phyloP scores from a whole-genome alignment of 768 basidiomycete species.

The Daedaleopsis sinensis region DNA sequence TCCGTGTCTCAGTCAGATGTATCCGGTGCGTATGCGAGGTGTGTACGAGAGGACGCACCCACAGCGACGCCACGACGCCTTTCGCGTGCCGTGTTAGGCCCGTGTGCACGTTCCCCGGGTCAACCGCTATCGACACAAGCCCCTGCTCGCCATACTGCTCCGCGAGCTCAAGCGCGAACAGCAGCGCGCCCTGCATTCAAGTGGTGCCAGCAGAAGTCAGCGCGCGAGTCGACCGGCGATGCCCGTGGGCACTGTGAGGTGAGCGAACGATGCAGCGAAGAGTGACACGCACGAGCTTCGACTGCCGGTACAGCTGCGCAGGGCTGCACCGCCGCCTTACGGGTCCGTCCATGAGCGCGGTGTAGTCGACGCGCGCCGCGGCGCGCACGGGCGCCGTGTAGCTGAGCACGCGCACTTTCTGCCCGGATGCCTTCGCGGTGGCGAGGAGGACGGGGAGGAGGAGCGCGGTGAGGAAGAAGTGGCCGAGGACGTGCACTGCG shows the following conservation, averaged over 20 bases:
- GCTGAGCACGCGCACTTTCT: conserved; percentile 48
- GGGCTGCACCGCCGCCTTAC: conserved; percentile 15
- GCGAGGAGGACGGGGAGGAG: conserved; percentile 49
- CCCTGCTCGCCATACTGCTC: conserved; percentile 45
- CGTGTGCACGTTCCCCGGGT: conserved; percentile 36
- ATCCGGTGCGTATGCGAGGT: no score
- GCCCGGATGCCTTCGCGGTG: conserved; percentile 40
- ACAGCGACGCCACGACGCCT: not conserved
- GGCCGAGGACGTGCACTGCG: conserved; percentile 43
- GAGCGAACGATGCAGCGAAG: not conserved
- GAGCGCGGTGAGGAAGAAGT: conserved; percentile 58
- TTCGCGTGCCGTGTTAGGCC: conserved; percentile 1
- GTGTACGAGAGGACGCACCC: not conserved
- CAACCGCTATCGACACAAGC: conserved; percentile 47
- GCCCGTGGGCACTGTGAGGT: no score
- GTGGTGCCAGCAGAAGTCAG: no score
- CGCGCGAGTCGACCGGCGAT: no score
- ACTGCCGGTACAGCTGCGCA: conserved; percentile 29
- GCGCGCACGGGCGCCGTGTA: conserved; percentile 42
- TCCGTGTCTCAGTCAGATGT: no score
- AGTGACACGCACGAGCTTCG: conserved; percentile 46
- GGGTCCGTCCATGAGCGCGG: conserved; percentile 35
- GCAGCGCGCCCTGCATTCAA: conserved; percentile 9
- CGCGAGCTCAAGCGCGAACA: conserved; percentile 50
- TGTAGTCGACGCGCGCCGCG: conserved; percentile 39